Evolutionary conservation across 2,329 filamentous ascomycete species (phyloP), one percentile per base, ranked within the genome.

Genomic region (Epichloe hybrida): DNA sequence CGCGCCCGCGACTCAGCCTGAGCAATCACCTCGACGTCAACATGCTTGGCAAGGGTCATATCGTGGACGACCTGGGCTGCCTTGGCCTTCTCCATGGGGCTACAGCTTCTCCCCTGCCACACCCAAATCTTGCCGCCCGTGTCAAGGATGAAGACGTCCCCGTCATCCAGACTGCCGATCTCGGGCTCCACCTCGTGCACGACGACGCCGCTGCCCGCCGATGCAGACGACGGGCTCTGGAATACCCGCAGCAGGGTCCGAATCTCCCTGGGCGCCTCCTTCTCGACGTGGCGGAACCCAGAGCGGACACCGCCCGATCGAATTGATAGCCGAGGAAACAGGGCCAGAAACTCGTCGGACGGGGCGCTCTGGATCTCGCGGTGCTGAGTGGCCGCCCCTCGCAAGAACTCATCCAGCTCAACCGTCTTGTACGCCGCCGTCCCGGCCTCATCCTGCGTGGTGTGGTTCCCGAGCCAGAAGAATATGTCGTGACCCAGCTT

Each of bases 351-450:
- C 46, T 74, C 77, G 17, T 77, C 72, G 2, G 79, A 83, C 1
- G 76, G 77, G 35, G 72, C 68, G 5, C 67, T 63, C 64, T 85
- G 80, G 2, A 81, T 67, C 65, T 86, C 82, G 43, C 81, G 77
- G 60, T 84, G 76, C 66, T 85, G 82, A 2, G 72, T 78, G 1
- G 81, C 81, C 0, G 71, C 66, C 2, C 2, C 81, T 40, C 72
- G 67, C 47, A 86, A 63, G 59, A 82, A 84, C 64, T 84, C 81
- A 57, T 85, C 82, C 15, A 86, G 69, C 64, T 85, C 82, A 23
- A 84, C 81, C 0, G 81, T 83, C 69, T 85, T 86, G 68, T 86
- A 83, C 2, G 82, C 81, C 0, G 82, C 82, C 0, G 77, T 80
- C 15, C 81, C 82, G 2, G 81, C 80, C 66, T 86, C 82, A 55